phyloP scores from a whole-genome alignment of 352 stramenopile species.

The Globisporangium sylvaticum region DNA sequence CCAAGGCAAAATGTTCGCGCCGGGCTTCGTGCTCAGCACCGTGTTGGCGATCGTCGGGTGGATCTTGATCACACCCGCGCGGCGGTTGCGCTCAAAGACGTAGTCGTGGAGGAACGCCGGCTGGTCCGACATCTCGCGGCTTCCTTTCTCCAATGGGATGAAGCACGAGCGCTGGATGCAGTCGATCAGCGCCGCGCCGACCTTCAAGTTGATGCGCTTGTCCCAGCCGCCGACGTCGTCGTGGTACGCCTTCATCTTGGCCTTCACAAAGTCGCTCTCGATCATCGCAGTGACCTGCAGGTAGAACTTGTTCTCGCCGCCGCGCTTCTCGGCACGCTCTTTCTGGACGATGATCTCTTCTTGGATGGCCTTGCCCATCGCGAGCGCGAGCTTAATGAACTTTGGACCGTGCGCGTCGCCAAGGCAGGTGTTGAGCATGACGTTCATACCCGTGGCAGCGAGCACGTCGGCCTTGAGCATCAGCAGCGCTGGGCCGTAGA shows the following conservation, averaged over 20 bases:
- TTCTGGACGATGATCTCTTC: neutral
- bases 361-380: neutral
- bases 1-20: neutral
- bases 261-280: neutral
- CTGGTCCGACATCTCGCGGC: neutral
- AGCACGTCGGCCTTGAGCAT: neutral
- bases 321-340: neutral
- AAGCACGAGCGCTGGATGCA: neutral
- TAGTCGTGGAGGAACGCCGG: neutral
- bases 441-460: neutral
- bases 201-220: neutral
- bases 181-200: neutral
- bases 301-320: neutral
- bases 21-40: neutral
- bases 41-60: neutral
- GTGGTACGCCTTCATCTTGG: neutral
- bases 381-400: neutral
- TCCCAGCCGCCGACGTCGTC: neutral
- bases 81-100: neutral
- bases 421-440: neutral
- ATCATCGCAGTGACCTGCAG: neutral
- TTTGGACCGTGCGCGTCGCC: neutral
- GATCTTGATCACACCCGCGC: neutral
- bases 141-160: neutral
- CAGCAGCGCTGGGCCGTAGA: neutral